These are phyloP conservation scores for Didymella pinodella DNA, from an alignment of 2,329 filamentous ascomycete species.

Conservation along the genomic window DNA sequence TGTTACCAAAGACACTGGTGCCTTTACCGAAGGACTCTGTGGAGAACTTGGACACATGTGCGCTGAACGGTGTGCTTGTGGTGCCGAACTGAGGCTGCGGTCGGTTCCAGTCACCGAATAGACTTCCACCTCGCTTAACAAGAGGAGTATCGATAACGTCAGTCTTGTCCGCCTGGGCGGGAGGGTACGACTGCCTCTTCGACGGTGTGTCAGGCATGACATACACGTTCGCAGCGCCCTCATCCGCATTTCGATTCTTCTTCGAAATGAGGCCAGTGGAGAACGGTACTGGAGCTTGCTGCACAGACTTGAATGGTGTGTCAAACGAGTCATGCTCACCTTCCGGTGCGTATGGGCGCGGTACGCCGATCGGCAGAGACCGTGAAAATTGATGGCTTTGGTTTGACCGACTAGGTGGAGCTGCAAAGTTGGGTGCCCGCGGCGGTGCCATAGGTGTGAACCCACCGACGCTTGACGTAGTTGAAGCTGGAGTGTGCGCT, in stretches of 20 bases:
- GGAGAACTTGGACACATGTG: slow-evolving; percentile 66
- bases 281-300: slow-evolving; percentile 77
- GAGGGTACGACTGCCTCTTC: slow-evolving; percentile 83
- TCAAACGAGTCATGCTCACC: slow-evolving; percentile 66
- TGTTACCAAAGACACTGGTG: slow-evolving; percentile 68
- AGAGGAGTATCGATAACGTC: slow-evolving; percentile 54
- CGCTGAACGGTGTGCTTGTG: slow-evolving; percentile 82
- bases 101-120: slow-evolving; percentile 69
- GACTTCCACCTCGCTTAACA: slow-evolving; percentile 53
- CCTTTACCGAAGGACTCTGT: slow-evolving; percentile 73
- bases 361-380: slow-evolving; percentile 74
- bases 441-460: slow-evolving; percentile 56
- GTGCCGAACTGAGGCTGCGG: slow-evolving; percentile 77
- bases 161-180: slow-evolving; percentile 54
- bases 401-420: slow-evolving; percentile 30
- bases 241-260: slow-evolving; percentile 80
- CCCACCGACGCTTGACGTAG: slow-evolving; percentile 77
- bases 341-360: slow-evolving; percentile 59
- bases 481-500: slow-evolving; percentile 86
- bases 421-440: slow-evolving; percentile 41
- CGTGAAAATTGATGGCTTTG: slow-evolving; percentile 67
- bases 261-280: slow-evolving; percentile 91
- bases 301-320: slow-evolving; percentile 81
- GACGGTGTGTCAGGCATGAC: slow-evolving; percentile 94
- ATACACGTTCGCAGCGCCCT: slow-evolving; percentile 61